Conservation (phyloP, 257 asterid genomes). For the Misopates orontium region DNA sequence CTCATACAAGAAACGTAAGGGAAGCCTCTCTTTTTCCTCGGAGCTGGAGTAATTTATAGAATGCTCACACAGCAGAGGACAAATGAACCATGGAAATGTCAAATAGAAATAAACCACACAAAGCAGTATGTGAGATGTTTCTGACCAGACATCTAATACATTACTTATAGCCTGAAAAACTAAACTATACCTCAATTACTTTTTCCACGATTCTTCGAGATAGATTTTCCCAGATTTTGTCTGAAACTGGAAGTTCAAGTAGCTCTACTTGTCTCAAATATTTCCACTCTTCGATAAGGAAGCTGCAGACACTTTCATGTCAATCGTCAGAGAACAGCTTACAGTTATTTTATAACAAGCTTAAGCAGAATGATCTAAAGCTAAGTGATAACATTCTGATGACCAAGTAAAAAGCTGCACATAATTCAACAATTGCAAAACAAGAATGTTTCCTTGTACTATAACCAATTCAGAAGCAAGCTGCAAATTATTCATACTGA, state of each 20-base stretch:
- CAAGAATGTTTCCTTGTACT: background rate
- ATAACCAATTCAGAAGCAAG: conserved; percentile 9
- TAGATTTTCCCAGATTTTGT: conserved; percentile 59
- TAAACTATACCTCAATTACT: conserved; percentile 56
- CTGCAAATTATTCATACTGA: conserved; percentile 1
- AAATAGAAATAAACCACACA: conserved; percentile 12
- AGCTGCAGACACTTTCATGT: conserved; percentile 47
- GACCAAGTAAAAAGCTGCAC: conserved; percentile 18
- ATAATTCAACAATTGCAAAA: conserved; percentile 11
- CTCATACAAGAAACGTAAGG: background rate
- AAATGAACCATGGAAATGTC: conserved; percentile 6
- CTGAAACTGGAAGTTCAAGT: conserved; percentile 51
- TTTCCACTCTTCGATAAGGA: conserved; percentile 80
- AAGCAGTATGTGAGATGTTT: background rate
- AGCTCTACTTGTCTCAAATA: conserved; percentile 43
- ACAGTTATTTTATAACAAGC: conserved; percentile 13
- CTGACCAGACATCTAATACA: conserved; percentile 2
- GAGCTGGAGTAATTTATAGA: background rate
- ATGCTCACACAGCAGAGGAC: conserved; percentile 7
- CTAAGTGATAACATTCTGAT: conserved; percentile 5
- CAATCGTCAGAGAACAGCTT: conserved; percentile 13
- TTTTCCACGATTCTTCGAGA: conserved; percentile 51
- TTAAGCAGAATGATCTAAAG: background rate
- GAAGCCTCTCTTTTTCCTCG: background rate
- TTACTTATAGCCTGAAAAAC: conserved; percentile 14